phyloP scores from a whole-genome alignment of 345 rosid species.

The Luvunga scandens region DNA sequence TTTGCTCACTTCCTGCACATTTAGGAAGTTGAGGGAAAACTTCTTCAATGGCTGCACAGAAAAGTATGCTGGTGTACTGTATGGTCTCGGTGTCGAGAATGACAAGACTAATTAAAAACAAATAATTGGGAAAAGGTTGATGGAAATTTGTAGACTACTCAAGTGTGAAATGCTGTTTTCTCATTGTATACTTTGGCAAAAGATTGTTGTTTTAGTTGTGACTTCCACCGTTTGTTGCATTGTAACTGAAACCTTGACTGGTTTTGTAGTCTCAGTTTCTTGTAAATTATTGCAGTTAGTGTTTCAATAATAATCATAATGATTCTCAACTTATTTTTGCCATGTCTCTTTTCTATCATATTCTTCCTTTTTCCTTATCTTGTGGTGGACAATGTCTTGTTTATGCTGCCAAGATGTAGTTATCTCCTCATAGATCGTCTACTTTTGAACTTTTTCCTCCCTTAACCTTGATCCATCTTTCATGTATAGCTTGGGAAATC shows the following conservation, averaged over 20 bases:
- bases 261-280: constrained; percentile 54
- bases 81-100: constrained; percentile 85
- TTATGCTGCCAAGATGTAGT: background rate
- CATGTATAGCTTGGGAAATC: background rate
- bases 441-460: background rate
- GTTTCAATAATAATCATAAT: constrained; percentile 50
- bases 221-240: constrained; percentile 39
- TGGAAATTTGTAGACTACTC: constrained; percentile 60
- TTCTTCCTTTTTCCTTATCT: background rate
- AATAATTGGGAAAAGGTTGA: constrained; percentile 28
- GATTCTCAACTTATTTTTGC: constrained; percentile 2
- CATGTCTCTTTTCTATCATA: background rate
- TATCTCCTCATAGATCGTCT: background rate
- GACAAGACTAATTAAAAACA: constrained; percentile 57
- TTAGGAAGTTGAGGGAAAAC: constrained; percentile 79
- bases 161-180: constrained; percentile 49
- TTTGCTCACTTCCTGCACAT: constrained; percentile 81
- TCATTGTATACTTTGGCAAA: constrained; percentile 63
- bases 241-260: constrained; percentile 52
- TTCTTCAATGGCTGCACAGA: constrained; percentile 65
- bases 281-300: constrained; percentile 75
- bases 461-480: background rate
- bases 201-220: constrained; percentile 59
- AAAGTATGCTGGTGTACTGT: constrained; percentile 83
- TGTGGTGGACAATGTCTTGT: background rate